Evolutionary conservation across 2,329 filamentous ascomycete species (phyloP).

Genomic region (Aspergillus hiratsukae): DNA sequence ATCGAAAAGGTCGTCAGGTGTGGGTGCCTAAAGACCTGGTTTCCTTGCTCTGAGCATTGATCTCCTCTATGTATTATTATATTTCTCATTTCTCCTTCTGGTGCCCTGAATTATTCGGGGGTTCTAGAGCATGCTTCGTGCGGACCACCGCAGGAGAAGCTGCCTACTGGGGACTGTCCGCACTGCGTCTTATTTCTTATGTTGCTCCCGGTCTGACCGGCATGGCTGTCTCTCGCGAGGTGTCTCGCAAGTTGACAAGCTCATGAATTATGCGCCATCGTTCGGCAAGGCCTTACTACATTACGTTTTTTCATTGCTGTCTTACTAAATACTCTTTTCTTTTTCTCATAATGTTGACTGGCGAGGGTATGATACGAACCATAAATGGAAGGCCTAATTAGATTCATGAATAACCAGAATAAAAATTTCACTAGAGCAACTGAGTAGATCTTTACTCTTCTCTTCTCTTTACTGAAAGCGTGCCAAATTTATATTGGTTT

Average conservation of each 20-base stretch:
- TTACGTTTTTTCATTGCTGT: not conserved
- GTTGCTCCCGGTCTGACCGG: not conserved
- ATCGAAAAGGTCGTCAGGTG: constrained; percentile 29
- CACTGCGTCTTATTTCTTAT: not conserved
- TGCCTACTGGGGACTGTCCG: not conserved
- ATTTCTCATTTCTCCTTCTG: not conserved
- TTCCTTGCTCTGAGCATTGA: not conserved
- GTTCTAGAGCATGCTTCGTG: too few relatives aligned
- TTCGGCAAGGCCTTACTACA: not conserved
- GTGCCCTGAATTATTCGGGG: not conserved
- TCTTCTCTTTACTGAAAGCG: not conserved
- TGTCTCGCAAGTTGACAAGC: not conserved
- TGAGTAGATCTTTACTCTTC: too few relatives aligned
- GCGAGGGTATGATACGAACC: not conserved
- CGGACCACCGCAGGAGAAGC: not conserved
- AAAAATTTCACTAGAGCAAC: not conserved
- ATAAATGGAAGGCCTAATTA: not conserved
- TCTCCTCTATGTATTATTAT: constrained; percentile 12
- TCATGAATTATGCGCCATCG: not conserved
- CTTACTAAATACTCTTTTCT: not conserved
- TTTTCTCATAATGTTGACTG: not conserved
- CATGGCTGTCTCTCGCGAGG: not conserved
- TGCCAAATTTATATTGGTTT: not conserved
- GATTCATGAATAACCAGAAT: not conserved
- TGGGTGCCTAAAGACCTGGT: constrained; percentile 12